Evolutionary conservation across 225 moss, liverwort and hornwort genomes (phyloP), one percentile per base, ranked within the genome.

Genomic region (Polytrichum commune): DNA sequence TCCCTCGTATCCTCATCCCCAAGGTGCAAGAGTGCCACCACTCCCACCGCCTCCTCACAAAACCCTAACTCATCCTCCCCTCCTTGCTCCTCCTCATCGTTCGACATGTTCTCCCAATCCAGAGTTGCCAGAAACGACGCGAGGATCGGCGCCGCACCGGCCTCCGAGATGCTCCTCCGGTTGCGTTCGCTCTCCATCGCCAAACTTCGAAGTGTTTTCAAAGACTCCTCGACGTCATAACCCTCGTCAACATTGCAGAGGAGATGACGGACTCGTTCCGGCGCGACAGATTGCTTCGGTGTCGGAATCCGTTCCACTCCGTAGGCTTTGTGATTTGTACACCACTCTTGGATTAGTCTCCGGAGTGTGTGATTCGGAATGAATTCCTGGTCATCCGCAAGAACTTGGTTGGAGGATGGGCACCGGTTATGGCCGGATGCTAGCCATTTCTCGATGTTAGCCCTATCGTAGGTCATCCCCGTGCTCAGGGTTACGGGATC

Each of bases 401-500:
- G 73, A 4, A 56, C 53, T 78, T 91, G 91, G 80, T 88, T 91
- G 3, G 93, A 89, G 2, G 76, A 78, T 0, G 89, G 93, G 73
- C 93, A 93, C 3, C 87, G 89, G 67, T 64, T 64, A 53, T 91
- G 82, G 61, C 84, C 91, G 23, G 57, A 82, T 5, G 65, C 66
- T 32, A 93, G 86, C 93, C 93, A 93, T 35, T 69, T 77, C 76
- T 93, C 86, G 63, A 93, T 93, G 73, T 77, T 93, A 25, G 7
- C 64, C 13, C 93, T 85, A 64, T 93, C 88, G 38, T 91, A 93
- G 2, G 87, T 91, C 69, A 91, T 88, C 66, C 93, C 93, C 8
- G 93, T 93, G 82, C 89, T 76, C 2, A 93, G 29, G 1, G 82
- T 91, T 66, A 93, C 93, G 1, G 89, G 93, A 70, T 93, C 93